Evolutionary conservation across 1,284 basidiomycete species (phyloP).

Genomic region (Athelia psychrophila): DNA sequence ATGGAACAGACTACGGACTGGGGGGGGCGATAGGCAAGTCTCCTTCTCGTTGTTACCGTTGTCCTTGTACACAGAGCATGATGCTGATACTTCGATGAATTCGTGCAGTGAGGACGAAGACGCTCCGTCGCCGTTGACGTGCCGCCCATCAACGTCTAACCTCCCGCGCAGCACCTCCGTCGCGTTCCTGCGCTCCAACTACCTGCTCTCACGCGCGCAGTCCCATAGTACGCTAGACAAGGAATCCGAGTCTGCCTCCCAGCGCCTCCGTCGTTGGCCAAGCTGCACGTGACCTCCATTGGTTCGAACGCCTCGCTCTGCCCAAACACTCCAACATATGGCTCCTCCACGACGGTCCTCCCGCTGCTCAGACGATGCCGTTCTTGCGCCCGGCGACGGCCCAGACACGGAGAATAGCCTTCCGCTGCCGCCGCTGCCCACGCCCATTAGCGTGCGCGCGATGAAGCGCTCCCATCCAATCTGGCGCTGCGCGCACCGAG

Average conservation of each 20-base stretch:
- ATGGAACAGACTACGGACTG: constrained; percentile 83
- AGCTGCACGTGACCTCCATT: no score
- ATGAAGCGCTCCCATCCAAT: no score
- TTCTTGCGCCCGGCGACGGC: no score
- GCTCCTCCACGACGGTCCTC: no score
- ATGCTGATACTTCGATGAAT: not conserved
- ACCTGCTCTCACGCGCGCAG: constrained; percentile 2
- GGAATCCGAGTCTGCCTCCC: not conserved
- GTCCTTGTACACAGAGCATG: constrained; percentile 6
- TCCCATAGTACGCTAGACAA: not conserved
- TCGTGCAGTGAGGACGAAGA: constrained; percentile 71
- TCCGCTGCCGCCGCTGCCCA: no score
- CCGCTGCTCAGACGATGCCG: no score
- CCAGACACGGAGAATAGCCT: no score
- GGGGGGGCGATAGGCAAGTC: constrained; percentile 77
- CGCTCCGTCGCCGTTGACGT: constrained; percentile 70
- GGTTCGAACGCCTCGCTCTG: no score
- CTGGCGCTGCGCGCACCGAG: no score
- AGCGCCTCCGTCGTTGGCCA: no score
- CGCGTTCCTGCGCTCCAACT: constrained; percentile 20
- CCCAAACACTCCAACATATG: no score
- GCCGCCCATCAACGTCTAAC: constrained; percentile 57
- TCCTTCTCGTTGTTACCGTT: constrained; percentile 5
- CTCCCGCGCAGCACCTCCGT: constrained; percentile 40
- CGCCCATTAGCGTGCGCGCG: no score